Evolutionary conservation across 768 basidiomycete genomes (phyloP).

Genomic region (Panaeolus cyanescens): DNA sequence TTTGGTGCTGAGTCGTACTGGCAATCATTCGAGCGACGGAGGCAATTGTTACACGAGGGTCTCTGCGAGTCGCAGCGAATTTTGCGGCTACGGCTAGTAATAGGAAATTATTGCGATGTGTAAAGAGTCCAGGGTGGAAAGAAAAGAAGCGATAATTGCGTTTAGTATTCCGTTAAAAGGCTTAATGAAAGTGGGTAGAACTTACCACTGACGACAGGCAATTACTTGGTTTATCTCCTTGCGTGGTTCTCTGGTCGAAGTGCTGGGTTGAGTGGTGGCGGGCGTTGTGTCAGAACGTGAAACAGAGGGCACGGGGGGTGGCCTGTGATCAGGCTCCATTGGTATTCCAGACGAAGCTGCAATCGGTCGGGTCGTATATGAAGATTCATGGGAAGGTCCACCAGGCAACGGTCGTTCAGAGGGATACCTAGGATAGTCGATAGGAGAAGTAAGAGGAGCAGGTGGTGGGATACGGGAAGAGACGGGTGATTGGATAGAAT

Average conservation of each 20-base stretch:
- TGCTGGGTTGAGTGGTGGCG: constrained; percentile 24
- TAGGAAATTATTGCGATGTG: constrained; percentile 10
- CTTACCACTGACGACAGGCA: constrained; percentile 84
- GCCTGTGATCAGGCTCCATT: constrained; percentile 29
- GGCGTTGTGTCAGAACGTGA: constrained; percentile 35
- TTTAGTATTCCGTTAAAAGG: constrained; percentile 40
- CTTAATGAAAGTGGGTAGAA: constrained; percentile 39
- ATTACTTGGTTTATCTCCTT: constrained; percentile 72
- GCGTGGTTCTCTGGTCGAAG: constrained; percentile 39
- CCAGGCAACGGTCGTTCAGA: constrained; percentile 47
- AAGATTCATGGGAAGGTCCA: constrained; percentile 47
- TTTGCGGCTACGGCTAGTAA: constrained; percentile 81
- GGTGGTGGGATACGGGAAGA: constrained; percentile 44
- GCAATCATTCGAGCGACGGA: constrained; percentile 75
- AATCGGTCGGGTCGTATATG: constrained; percentile 33
- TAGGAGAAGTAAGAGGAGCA: constrained; percentile 31
- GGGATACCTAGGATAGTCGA: constrained; percentile 39
- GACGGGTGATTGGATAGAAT: constrained; percentile 40
- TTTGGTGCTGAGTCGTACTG: constrained; percentile 81
- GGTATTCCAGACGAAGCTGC: constrained; percentile 29
- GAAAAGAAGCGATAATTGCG: constrained; percentile 28
- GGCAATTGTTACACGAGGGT: constrained; percentile 81
- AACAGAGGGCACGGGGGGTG: constrained; percentile 33
- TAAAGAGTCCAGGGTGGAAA: constrained; percentile 28
- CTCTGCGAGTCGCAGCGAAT: constrained; percentile 85